These are phyloP conservation scores for Xylaria sp. DNA, from an alignment of 2,329 filamentous ascomycete species.

Conservation along the genomic window DNA sequence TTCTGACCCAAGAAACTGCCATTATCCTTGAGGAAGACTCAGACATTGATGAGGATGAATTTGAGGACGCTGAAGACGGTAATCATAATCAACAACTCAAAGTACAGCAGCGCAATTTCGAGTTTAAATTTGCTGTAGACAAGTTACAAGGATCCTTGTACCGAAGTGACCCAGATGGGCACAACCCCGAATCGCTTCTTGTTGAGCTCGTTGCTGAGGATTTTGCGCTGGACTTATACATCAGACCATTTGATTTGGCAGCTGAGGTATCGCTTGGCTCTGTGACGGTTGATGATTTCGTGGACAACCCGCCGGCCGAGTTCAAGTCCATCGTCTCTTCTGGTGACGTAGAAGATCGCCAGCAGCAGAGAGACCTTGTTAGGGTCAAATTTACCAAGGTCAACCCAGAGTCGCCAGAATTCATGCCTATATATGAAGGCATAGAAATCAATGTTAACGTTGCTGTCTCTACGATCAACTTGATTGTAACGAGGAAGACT, in stretches of 20 bases:
- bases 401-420: constrained; percentile 90
- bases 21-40: constrained; percentile 82
- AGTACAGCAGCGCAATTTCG: constrained; percentile 89
- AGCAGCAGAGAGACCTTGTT: constrained; percentile 83
- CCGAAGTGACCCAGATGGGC: constrained; percentile 81
- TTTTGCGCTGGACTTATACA: constrained; percentile 88
- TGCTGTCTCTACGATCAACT: constrained; percentile 92
- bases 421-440: constrained; percentile 89
- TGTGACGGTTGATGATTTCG: constrained; percentile 91
- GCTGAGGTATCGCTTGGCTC: constrained; percentile 90
- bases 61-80: constrained; percentile 73
- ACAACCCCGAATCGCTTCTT: constrained; percentile 80
- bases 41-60: constrained; percentile 70
- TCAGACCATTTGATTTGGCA: constrained; percentile 90
- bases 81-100: constrained; percentile 68
- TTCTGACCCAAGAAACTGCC: constrained; percentile 75
- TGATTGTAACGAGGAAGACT: constrained; percentile 93
- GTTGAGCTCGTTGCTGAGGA: constrained; percentile 91
- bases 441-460: constrained; percentile 94
- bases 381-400: constrained; percentile 90
- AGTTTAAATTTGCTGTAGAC: constrained; percentile 96
- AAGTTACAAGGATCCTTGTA: constrained; percentile 93
- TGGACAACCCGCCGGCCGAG: constrained; percentile 86
- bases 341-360: constrained; percentile 74
- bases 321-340: constrained; percentile 99